Evolutionary conservation across 306 rosid genomes (phyloP).

Genomic region (Rubus parviflorus): DNA sequence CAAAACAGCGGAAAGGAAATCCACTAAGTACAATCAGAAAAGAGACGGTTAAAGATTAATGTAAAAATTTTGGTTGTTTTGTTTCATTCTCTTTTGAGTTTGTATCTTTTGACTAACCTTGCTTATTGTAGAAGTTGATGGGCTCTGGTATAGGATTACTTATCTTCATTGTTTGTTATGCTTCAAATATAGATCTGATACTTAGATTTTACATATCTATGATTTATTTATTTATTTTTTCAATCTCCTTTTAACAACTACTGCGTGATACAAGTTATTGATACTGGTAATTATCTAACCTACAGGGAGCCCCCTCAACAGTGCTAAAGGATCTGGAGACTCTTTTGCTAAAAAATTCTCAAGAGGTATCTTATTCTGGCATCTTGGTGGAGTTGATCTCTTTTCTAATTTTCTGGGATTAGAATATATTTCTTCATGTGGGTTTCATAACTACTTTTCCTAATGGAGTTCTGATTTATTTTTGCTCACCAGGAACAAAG

Average conservation of each 20-base stretch:
- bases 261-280: constrained; percentile 17
- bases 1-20: neutral
- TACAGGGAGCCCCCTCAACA: constrained; percentile 68
- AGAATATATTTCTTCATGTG: constrained; percentile 1
- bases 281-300: constrained; percentile 32
- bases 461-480: constrained; percentile 21
- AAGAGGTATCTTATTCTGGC: constrained; percentile 55
- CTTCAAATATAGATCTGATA: neutral
- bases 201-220: neutral
- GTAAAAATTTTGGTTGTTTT: too few species aligned
- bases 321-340: constrained; percentile 78
- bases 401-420: neutral
- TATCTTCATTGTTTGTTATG: neutral
- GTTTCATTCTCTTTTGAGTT: neutral
- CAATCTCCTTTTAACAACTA: neutral
- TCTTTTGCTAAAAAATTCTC: constrained; percentile 66
- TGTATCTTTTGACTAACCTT: neutral
- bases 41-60: neutral
- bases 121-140: neutral
- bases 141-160: neutral
- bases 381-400: constrained; percentile 10
- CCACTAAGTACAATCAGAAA: neutral
- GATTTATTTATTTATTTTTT: neutral
- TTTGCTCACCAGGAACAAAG: constrained; percentile 66
- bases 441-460: neutral